Evolutionary conservation across 108 stramenopile species (phyloP).

Genomic region (Cyclotella atomus): DNA sequence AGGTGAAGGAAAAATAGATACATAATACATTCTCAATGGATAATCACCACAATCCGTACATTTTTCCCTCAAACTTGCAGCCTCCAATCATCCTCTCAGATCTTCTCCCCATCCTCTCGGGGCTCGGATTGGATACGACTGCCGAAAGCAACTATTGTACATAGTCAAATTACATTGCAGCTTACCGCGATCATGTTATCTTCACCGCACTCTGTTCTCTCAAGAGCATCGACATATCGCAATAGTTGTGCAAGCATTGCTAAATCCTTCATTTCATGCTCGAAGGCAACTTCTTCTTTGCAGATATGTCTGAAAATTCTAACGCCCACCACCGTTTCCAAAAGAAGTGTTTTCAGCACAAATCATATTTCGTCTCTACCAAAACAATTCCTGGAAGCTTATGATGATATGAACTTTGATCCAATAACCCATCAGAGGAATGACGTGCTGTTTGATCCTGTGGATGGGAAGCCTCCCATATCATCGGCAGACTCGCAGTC

Average conservation of each 20-base stretch:
- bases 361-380: slow-evolving; percentile 6
- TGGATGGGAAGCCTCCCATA: slow-evolving; percentile 61
- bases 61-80: too few relatives aligned
- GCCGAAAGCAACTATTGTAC: too few relatives aligned
- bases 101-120: too few relatives aligned
- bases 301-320: too few relatives aligned
- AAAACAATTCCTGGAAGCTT: slow-evolving; percentile 31
- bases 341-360: background rate
- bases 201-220: background rate
- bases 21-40: too few relatives aligned
- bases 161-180: too few relatives aligned
- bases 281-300: too few relatives aligned
- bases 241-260: background rate
- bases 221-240: background rate
- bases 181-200: background rate
- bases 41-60: too few relatives aligned
- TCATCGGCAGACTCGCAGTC: slow-evolving; percentile 7
- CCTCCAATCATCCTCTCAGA: too few relatives aligned
- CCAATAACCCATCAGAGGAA: slow-evolving; percentile 65
- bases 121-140: too few relatives aligned
- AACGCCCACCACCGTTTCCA: background rate
- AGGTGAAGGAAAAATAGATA: too few relatives aligned
- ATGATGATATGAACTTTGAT: slow-evolving; percentile 60
- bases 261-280: background rate
- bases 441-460: slow-evolving; percentile 61